Base-by-base conservation (phyloP, 208 protist genomes). In the Crithidia fasciculata region DNA sequence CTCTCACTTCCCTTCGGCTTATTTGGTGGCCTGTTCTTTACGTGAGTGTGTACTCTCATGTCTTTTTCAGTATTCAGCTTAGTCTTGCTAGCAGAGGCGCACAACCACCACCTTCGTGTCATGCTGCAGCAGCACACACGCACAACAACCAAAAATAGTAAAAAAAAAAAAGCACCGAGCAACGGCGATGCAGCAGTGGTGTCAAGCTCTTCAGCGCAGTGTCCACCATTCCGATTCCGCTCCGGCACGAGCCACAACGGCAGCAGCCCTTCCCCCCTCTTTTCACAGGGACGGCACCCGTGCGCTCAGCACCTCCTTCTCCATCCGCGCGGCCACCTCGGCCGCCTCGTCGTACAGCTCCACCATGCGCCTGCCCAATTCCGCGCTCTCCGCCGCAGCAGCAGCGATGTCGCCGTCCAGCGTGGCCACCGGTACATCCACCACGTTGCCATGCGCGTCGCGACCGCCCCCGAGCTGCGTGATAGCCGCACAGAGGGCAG, bases 281-380 rank as follows among this genome's bases (percentile, higher is more conserved):
- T 28, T 28, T 62, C 69, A 87, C 19, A 86, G 76, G 10, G 87
- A 73, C 5, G 82, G 86, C 28, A 96, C 75, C 28, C 72, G 37
- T 4, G 74, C 74, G 59, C 66, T 40, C 58, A 78, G 72, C 49
- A 94, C 77, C 54, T 90, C 86, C 19, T 44, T 39, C 70, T 92
- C 87, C 19, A 96, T 75, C 8, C 39, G 52, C 4, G 82, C 65
- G 5, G 85, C 82, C 39, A 94, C 65, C 50, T 47, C 54, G 47
- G 90, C 83, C 19, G 83, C 89, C 71, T 91, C 89, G 66, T 90
- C 84, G 72, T 96, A 96, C 52, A 76, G 72, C 28, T 80, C 58
- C 12, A 96, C 56, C 81, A 96, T 92, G 37, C 66, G 74, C 19
- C 81, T 66, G 47, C 85, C 92, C 41, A 89, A 63, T 28, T 72